These are phyloP conservation scores for Cladobotryum mycophilum DNA, from an alignment of 2,329 filamentous ascomycete species.

Conservation along the genomic window DNA sequence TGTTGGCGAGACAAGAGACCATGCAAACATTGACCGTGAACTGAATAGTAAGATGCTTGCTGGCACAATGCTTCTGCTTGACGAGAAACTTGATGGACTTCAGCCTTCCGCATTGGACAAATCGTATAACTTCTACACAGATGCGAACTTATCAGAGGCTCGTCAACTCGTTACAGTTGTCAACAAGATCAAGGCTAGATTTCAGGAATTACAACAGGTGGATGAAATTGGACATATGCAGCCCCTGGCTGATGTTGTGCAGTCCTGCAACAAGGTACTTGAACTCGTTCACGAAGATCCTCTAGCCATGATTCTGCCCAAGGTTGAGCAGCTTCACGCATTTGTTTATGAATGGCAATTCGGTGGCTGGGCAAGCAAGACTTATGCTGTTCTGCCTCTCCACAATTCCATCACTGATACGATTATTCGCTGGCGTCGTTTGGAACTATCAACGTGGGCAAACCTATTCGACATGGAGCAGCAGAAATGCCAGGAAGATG, in stretches of 20 bases:
- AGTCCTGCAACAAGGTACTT: conserved; percentile 67
- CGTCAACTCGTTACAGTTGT: conserved; percentile 66
- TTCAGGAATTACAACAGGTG: conserved; percentile 61
- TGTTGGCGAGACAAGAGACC: conserved; percentile 21
- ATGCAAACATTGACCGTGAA: conserved; percentile 26
- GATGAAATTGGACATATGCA: conserved; percentile 67
- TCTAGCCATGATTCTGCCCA: conserved; percentile 77
- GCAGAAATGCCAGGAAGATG: conserved; percentile 67
- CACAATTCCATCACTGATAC: conserved; percentile 75
- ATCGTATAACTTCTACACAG: conserved; percentile 82
- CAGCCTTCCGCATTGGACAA: conserved; percentile 31
- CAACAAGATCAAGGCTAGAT: conserved; percentile 62
- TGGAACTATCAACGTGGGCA: conserved; percentile 90
- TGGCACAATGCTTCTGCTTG: conserved; percentile 57
- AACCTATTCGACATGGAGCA: conserved; percentile 80
- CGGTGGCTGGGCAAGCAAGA: conserved; percentile 74
- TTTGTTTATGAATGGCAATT: conserved; percentile 91
- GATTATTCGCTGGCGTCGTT: conserved; percentile 80
- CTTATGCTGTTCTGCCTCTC: conserved; percentile 61
- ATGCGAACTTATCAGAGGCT: conserved; percentile 69
- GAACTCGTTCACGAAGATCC: conserved; percentile 74
- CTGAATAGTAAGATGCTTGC: conserved; percentile 55
- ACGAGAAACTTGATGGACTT: conserved; percentile 49
- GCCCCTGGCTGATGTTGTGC: conserved; percentile 70
- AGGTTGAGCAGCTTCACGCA: conserved; percentile 78